A percentile compares a stretch with the other conserved stretches of the same genome.
phyloP scores from a whole-genome alignment of 2,329 filamentous ascomycete species.

The Claviceps capensis region DNA sequence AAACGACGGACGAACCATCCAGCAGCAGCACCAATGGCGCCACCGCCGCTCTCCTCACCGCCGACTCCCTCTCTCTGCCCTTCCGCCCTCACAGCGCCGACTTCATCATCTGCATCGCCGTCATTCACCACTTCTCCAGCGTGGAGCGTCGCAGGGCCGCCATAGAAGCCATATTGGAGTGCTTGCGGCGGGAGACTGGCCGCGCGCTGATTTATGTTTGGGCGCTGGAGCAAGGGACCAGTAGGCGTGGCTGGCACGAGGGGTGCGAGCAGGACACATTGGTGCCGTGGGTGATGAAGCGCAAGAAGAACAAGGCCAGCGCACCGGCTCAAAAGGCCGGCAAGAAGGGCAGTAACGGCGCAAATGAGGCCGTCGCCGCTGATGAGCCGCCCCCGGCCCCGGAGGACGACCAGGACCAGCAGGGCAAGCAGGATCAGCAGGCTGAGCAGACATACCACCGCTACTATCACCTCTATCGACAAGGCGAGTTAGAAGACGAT shows the following conservation, averaged over 20 bases:
- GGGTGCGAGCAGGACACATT: conserved; percentile 78
- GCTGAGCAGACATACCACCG: conserved; percentile 57
- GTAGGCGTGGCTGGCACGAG: conserved; percentile 79
- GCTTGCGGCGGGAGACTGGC: conserved; percentile 46
- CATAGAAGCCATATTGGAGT: conserved; percentile 55
- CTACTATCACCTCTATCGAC: conserved; percentile 86
- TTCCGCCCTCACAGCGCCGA: conserved; percentile 51
- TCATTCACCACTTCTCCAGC: conserved; percentile 87
- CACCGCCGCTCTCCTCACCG: conserved; percentile 46
- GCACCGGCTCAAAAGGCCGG: not conserved
- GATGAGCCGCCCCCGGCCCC: not conserved
- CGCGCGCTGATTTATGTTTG: conserved; percentile 79
- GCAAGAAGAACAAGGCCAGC: conserved; percentile 6
- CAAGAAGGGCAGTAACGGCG: not conserved
- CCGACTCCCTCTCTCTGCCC: conserved; percentile 72
- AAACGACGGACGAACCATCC: not conserved
- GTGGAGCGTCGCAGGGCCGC: conserved; percentile 57
- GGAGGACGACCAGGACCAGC: not conserved
- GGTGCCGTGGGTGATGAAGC: conserved; percentile 77
- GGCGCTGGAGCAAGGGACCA: conserved; percentile 83
- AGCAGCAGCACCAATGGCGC: conserved; percentile 31
- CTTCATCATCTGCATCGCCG: conserved; percentile 88
- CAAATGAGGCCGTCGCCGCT: too few relatives aligned
- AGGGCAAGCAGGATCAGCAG: not conserved
- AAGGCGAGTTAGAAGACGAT: conserved; percentile 77